Evolutionary conservation across 768 basidiomycete species (phyloP).

Genomic region (Arthromyces matolae): DNA sequence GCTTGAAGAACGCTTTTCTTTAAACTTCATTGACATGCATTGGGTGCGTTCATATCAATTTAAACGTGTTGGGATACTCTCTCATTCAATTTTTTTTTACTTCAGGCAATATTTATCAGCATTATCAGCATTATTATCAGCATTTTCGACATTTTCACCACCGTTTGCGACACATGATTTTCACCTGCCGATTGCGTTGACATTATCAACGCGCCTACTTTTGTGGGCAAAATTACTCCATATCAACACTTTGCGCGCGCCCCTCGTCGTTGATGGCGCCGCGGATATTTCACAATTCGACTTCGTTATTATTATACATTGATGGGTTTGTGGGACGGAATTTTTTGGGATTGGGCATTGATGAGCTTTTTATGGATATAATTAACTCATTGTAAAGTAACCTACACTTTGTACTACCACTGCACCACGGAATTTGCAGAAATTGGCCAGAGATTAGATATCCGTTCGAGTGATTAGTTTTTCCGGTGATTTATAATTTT

Average conservation of each 20-base stretch:
- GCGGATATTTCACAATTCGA: slow-evolving; percentile 6
- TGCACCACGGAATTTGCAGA: slow-evolving; percentile 12
- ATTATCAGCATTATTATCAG: background rate
- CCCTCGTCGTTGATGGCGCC: slow-evolving; percentile 3
- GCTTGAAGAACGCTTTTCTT: slow-evolving; percentile 1
- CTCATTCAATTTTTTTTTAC: too few relatives aligned
- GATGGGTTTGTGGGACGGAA: background rate
- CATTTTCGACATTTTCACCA: background rate
- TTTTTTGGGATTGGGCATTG: background rate
- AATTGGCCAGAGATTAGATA: too few relatives aligned
- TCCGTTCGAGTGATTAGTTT: too few relatives aligned
- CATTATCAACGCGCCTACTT: slow-evolving; percentile 1
- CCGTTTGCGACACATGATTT: background rate
- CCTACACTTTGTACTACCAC: slow-evolving; percentile 2
- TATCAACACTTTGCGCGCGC: background rate
- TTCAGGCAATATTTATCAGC: too few relatives aligned
- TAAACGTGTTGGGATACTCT: background rate
- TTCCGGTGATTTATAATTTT: too few relatives aligned
- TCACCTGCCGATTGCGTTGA: background rate
- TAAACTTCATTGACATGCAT: background rate
- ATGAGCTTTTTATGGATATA: background rate
- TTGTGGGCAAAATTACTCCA: background rate
- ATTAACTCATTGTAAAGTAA: slow-evolving; percentile 2
- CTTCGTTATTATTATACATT: slow-evolving; percentile 1
- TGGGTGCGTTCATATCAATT: too few relatives aligned